Base-by-base conservation (phyloP, 495 filamentous ascomycete genomes). In the Penicillium simplicissimum region DNA sequence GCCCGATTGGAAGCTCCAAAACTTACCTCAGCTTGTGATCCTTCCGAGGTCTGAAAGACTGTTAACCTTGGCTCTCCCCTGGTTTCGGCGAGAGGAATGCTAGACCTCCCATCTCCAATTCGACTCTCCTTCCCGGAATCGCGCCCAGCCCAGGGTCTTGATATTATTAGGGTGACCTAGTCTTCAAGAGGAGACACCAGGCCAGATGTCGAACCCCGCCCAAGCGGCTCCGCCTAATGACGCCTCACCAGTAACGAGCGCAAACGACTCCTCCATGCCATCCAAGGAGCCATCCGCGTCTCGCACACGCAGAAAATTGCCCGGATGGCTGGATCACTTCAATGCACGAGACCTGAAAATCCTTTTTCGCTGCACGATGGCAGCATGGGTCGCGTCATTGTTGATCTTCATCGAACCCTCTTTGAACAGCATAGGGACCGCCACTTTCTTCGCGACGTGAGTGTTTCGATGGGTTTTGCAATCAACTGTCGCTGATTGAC, bases 301-400 rank as follows among this genome's bases (percentile, higher is more conserved):
- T 14, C 64, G 65, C 23, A 3, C 61, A 23, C 54, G 48, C 38
- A 55, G 66, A 33, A 72, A 68, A 37, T 42, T 79, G 49, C 78
- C 78, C 3, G 56, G 60, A 25, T 78, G 69, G 60, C 65, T 80
- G 21, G 71, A 80, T 55, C 78, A 81, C 57, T 79, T 79, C 74
- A 79, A 79, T 67, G 71, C 60, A 7, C 75, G 73, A 63, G 77
- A 81, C 51, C 63, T 81, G 36, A 80, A 81, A 67, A 67, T 74
- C 19, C 62, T 79, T 21, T 77, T 80, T 56, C 76, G 78, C 34
- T 81, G 78, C 43, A 73, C 69, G 49, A 65, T 76, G 6, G 77
- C 74, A 7, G 73, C 69, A 25, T 81, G 78, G 78, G 73, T 80
- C 42, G 74, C 74, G 1, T 70, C 66, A 4, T 61, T 81, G 38